These are phyloP conservation scores for Lactifluus rugatus DNA, from an alignment of 768 basidiomycete genomes.

Conservation along the genomic window DNA sequence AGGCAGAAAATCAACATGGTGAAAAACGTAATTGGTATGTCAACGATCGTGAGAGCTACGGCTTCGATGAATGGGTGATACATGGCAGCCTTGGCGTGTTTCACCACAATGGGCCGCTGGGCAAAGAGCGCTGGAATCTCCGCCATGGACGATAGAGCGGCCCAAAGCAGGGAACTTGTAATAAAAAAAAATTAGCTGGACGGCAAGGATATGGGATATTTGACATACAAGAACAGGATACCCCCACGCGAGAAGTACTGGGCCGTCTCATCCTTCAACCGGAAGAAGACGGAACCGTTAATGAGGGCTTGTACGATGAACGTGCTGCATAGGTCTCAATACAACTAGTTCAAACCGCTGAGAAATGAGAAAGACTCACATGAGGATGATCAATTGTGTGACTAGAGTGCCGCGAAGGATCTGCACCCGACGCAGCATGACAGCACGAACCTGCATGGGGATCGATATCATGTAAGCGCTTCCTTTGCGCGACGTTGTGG, in stretches of 20 bases:
- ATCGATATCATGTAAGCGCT: slow-evolving; percentile 32
- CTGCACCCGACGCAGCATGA: slow-evolving; percentile 29
- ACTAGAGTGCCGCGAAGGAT: slow-evolving; percentile 27
- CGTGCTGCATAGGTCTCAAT: slow-evolving; percentile 29
- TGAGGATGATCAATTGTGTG: slow-evolving; percentile 24
- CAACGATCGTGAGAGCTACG: slow-evolving; percentile 50
- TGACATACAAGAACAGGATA: slow-evolving; percentile 60
- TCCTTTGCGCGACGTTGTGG: slow-evolving; percentile 32
- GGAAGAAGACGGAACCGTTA: slow-evolving; percentile 58
- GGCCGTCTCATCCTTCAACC: slow-evolving; percentile 42
- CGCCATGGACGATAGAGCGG: slow-evolving; percentile 50
- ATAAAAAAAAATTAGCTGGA: background rate
- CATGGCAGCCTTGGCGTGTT: slow-evolving; percentile 52
- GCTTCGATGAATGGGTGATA: slow-evolving; percentile 50
- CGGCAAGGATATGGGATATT: too few species aligned
- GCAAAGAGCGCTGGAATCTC: slow-evolving; percentile 49
- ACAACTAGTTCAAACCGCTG: too few species aligned
- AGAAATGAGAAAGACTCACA: slow-evolving; percentile 14
- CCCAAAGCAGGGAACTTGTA: slow-evolving; percentile 45
- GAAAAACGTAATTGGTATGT: slow-evolving; percentile 45
- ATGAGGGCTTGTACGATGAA: slow-evolving; percentile 45
- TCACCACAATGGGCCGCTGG: slow-evolving; percentile 50
- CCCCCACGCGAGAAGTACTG: slow-evolving; percentile 72
- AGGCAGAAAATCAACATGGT: slow-evolving; percentile 38
- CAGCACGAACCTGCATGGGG: slow-evolving; percentile 30